Conservation (phyloP, 1,284 basidiomycete genomes). For the Ustilago hordei region DNA sequence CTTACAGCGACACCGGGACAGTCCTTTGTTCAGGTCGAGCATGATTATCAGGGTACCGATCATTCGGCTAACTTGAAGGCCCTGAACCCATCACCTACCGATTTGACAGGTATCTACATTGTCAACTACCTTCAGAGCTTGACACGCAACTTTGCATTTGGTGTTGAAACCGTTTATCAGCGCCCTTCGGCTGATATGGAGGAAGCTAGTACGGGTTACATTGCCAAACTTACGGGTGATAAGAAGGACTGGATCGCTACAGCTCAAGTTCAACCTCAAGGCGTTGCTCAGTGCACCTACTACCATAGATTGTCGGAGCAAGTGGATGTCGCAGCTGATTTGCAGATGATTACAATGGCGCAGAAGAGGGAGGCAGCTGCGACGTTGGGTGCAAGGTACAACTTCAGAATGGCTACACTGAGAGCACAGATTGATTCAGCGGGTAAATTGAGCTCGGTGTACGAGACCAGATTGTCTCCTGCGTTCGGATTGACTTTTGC, state of each 20-base stretch:
- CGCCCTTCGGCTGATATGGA: conserved; percentile 73
- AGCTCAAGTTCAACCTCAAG: conserved; percentile 83
- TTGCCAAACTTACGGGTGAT: conserved; percentile 77
- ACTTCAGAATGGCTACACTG: conserved; percentile 86
- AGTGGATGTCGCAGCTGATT: conserved; percentile 97
- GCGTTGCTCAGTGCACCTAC: conserved; percentile 91
- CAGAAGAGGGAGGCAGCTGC: conserved; percentile 87
- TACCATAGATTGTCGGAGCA: conserved; percentile 96
- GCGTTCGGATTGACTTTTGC: conserved; percentile 93
- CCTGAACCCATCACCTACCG: conserved; percentile 89
- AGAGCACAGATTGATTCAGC: conserved; percentile 63
- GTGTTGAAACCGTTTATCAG: conserved; percentile 90
- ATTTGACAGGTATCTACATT: conserved; percentile 91
- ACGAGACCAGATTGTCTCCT: conserved; percentile 96
- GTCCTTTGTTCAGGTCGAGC: conserved; percentile 81
- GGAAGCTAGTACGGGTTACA: conserved; percentile 84
- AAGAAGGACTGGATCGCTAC: conserved; percentile 78
- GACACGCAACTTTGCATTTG: conserved; percentile 88
- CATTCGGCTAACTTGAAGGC: conserved; percentile 89
- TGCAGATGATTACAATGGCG: conserved; percentile 78
- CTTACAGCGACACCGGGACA: conserved; percentile 72
- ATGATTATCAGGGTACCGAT: conserved; percentile 91
- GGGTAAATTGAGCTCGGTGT: conserved; percentile 88
- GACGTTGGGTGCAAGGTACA: conserved; percentile 94
- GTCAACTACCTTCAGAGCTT: conserved; percentile 95